phyloP scores from a whole-genome alignment of 352 stramenopile species.

The Phytophthora fragariae region DNA sequence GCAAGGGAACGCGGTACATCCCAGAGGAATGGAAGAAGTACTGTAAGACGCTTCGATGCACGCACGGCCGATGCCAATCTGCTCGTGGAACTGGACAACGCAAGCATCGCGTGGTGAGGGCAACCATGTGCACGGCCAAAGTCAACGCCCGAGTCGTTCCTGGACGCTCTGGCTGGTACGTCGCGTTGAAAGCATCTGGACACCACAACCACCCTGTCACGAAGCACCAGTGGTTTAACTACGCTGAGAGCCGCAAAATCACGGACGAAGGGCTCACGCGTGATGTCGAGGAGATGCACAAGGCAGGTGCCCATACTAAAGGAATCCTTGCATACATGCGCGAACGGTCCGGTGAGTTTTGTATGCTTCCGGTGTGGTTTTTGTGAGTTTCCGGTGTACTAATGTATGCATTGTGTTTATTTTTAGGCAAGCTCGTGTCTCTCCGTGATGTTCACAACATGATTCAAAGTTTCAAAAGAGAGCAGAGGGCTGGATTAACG shows the following conservation, averaged over 20 bases:
- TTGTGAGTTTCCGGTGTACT: background rate
- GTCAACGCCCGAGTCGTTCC: background rate
- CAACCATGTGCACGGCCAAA: no score
- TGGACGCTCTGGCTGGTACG: no score
- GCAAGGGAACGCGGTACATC: background rate
- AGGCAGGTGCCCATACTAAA: background rate
- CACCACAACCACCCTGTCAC: background rate
- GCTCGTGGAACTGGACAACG: no score
- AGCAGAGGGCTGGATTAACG: no score
- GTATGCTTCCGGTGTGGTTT: background rate
- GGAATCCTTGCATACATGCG: conserved; percentile 4
- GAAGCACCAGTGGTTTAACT: conserved; percentile 11
- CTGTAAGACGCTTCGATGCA: background rate
- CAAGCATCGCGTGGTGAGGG: no score
- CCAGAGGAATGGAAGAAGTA: background rate
- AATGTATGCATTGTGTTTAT: no score
- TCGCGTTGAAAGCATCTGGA: no score
- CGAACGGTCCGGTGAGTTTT: background rate
- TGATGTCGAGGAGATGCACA: no score
- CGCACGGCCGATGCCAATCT: no score
- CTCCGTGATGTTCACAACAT: no score
- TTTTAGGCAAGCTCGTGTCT: no score
- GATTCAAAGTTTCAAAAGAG: no score
- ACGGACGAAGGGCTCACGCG: background rate
- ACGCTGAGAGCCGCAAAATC: conserved; percentile 1